Evolutionary conservation across 805 yeast species (phyloP).

Genomic region (Saccharomycopsis sp.): DNA sequence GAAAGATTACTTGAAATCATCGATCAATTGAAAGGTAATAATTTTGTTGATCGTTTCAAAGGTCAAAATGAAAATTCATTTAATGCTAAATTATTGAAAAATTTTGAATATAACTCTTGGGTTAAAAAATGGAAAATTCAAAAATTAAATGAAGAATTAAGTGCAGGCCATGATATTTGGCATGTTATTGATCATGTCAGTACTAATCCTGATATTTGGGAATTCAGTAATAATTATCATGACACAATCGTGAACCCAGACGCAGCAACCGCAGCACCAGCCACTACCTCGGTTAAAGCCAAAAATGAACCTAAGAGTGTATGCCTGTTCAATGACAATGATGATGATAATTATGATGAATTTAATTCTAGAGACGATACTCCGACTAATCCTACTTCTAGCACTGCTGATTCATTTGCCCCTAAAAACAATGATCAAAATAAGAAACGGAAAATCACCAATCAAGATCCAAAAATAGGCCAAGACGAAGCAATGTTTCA

Average conservation of each 20-base stretch:
- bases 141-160: neutral
- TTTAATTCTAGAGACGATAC: constrained; percentile 1
- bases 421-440: neutral
- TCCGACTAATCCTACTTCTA: neutral
- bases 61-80: neutral
- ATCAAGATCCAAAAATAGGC: neutral
- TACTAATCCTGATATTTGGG: constrained; percentile 11
- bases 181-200: constrained; percentile 13
- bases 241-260: constrained; percentile 1
- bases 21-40: neutral
- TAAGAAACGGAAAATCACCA: neutral
- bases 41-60: neutral
- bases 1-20: constrained; percentile 6
- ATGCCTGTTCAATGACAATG: neutral
- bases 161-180: constrained; percentile 13
- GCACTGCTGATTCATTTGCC: neutral
- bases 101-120: constrained; percentile 9
- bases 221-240: constrained; percentile 7
- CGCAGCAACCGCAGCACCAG: neutral
- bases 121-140: constrained; percentile 6
- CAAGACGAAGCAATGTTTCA: neutral
- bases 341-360: constrained; percentile 2
- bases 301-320: neutral
- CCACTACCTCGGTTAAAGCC: neutral
- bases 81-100: neutral